These are phyloP conservation scores for Camelina sativa DNA, from an alignment of 345 rosid genomes.

Conservation along the genomic window DNA sequence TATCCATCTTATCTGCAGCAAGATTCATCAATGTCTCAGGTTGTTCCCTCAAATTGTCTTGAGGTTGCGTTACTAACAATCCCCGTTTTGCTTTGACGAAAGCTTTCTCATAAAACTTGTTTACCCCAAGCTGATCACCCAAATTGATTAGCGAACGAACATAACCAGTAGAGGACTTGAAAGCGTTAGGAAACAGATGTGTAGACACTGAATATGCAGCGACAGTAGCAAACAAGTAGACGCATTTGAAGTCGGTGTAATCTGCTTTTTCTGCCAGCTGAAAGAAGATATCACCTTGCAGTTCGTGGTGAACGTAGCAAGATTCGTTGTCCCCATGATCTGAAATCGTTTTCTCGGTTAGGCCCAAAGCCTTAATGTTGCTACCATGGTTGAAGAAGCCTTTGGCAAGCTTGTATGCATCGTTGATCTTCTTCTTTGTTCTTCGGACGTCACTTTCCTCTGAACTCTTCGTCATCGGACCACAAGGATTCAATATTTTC, in stretches of 20 bases:
- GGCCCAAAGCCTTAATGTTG: background rate
- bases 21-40: background rate
- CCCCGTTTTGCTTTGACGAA: background rate
- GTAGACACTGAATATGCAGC: background rate
- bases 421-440: background rate
- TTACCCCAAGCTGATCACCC: background rate
- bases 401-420: background rate
- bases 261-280: background rate
- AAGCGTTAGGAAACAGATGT: background rate
- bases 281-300: conserved; percentile 14
- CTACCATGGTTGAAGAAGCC: background rate
- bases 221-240: conserved; percentile 1
- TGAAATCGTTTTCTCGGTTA: background rate
- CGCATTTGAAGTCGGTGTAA: background rate
- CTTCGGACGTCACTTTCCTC: background rate
- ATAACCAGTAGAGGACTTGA: background rate
- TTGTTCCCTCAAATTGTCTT: background rate
- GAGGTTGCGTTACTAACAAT: background rate
- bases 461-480: background rate
- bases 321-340: background rate
- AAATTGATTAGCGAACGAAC: background rate
- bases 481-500: background rate
- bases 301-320: background rate
- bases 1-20: background rate
- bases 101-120: background rate